Evolutionary conservation across 352 stramenopile genomes (phyloP).

Genomic region (Phytopythium kandeliae): DNA sequence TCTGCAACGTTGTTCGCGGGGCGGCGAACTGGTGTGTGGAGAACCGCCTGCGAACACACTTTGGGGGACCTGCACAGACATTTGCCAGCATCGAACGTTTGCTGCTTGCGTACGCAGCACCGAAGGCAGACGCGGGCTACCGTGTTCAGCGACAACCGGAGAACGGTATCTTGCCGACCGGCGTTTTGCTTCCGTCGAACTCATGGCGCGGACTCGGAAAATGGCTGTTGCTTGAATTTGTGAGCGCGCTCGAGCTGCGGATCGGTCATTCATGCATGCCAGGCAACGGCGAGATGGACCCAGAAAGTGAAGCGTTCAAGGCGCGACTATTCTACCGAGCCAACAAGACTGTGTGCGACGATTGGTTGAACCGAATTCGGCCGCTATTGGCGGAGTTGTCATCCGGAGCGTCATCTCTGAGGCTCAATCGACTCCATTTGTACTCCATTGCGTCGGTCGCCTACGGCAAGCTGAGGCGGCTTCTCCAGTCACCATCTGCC

Average conservation of each 20-base stretch:
- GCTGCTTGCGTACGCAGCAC: constrained; percentile 29
- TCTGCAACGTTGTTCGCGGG: constrained; percentile 34
- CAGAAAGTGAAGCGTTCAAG: constrained; percentile 45
- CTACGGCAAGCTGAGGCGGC: constrained; percentile 28
- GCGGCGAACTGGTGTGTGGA: constrained; percentile 66
- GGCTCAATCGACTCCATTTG: constrained; percentile 37
- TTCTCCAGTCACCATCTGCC: constrained; percentile 16
- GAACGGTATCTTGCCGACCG: not conserved
- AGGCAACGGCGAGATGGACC: constrained; percentile 13
- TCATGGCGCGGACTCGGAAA: constrained; percentile 14
- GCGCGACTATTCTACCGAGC: constrained; percentile 47
- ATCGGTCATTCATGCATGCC: constrained; percentile 29
- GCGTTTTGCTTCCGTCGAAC: not conserved
- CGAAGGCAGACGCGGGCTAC: not conserved
- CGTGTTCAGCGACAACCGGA: not conserved
- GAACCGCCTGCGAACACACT: constrained; percentile 66
- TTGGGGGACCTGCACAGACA: constrained; percentile 65
- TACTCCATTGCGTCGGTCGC: constrained; percentile 29
- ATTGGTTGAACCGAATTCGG: constrained; percentile 63
- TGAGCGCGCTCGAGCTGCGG: constrained; percentile 37
- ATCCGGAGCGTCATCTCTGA: constrained; percentile 13
- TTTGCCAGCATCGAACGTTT: constrained; percentile 75
- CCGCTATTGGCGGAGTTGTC: constrained; percentile 46
- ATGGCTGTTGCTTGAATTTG: constrained; percentile 49
- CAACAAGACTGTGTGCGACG: constrained; percentile 63